Base-by-base conservation (phyloP, 2,329 filamentous ascomycete genomes). In the Aspergillus melleus region DNA sequence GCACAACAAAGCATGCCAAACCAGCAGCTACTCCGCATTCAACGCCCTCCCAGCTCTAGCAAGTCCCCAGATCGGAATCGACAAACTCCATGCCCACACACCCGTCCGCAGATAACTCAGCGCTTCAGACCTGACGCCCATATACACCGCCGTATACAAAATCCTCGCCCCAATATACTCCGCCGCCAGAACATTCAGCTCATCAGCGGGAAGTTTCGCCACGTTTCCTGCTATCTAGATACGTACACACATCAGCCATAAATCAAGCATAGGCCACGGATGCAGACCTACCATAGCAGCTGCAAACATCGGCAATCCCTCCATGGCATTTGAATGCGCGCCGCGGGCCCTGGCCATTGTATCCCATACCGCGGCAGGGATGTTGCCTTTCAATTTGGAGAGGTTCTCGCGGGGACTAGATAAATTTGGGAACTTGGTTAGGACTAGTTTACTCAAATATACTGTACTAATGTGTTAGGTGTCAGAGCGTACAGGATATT, bases 321-420 rank as follows among this genome's bases (percentile, higher is more conserved):
- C 74, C 55, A 75, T 61, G 1, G 73, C 72, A 65, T 76, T 76
- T 12, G 75, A 55, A 67, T 75, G 74, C 12, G 71, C 72, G 4
- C 72, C 69, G 19, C 66, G 65, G 1, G 71, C 67, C 12, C 68
- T 66, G 50, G 65, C 70, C 11, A 74, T 68, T 29, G 62, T 62
- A 19, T 61, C 57, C 66, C 66, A 68, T 39, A 65, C 60, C 24
- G 64, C 55, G n/a, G 59, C 59, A 2, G 69, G 61, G 14, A 76
- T 61, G 14, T 63, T 63, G n/a, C 61, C 63, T 54, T 71, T 72
- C 36, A 74, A 62, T 11, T 63, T 63, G 16, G 68, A 47, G 20
- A 75, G 65, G 58, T 74, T 73, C n/a, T 72, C 67, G 19, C 73
- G 68, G 8, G 74, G 74, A 30, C 71, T 73, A 57, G 53, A 29